These are phyloP conservation scores for Solanum clarkiae DNA, from an alignment of 257 asterid genomes.

Conservation along the genomic window DNA sequence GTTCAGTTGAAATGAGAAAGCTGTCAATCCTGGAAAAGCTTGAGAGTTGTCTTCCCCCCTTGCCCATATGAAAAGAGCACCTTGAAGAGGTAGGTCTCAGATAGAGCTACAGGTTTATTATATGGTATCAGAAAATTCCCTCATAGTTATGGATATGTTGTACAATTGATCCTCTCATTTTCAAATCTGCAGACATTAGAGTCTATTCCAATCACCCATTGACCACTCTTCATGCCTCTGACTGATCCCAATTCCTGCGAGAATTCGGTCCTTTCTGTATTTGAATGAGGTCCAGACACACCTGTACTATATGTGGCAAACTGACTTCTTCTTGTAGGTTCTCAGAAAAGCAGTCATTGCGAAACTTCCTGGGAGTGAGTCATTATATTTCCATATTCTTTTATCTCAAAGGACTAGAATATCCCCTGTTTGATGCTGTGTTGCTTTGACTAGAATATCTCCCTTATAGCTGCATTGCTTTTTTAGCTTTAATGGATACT, in stretches of 20 bases:
- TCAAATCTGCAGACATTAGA: not conserved
- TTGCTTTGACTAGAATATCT: not conserved
- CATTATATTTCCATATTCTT: not conserved
- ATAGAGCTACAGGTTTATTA: not conserved
- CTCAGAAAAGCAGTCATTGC: not conserved
- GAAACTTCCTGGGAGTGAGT: not conserved
- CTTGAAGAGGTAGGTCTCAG: not conserved
- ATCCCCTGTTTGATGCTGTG: not conserved
- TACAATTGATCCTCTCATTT: not conserved
- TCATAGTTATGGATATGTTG: not conserved
- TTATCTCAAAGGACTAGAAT: not conserved
- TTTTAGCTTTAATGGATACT: not conserved
- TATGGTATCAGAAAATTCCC: not conserved
- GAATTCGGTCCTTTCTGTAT: not conserved
- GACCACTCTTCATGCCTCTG: not conserved
- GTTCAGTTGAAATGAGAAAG: not conserved
- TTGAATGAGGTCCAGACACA: not conserved
- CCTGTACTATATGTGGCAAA: not conserved
- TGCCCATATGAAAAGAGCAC: not conserved
- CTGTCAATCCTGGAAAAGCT: not conserved
- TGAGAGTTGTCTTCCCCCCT: not conserved
- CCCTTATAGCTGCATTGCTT: not conserved
- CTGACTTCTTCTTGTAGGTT: not conserved
- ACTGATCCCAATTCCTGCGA: not conserved
- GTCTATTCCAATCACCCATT: not conserved